A percentile compares a stretch with the other conserved stretches of the same genome.
phyloP scores from a whole-genome alignment of 2,329 filamentous ascomycete species.

The Dactylella cylindrospora region DNA sequence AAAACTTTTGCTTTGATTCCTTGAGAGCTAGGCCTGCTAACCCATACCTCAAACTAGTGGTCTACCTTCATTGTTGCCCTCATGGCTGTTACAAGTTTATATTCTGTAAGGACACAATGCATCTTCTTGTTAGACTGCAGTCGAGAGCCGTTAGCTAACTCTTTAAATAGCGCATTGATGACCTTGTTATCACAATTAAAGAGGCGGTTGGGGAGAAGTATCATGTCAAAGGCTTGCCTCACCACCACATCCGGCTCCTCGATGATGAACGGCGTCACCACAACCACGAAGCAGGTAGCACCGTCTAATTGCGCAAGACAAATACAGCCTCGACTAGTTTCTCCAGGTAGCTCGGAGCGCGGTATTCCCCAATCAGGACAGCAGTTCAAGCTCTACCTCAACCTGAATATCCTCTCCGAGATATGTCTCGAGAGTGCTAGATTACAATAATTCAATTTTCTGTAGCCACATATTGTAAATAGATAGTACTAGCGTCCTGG shows the following conservation, averaged over 20 bases:
- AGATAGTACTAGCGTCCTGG: no score
- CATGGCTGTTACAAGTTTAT: slow-evolving; percentile 32
- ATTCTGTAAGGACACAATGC: slow-evolving; percentile 18
- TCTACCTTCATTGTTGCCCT: slow-evolving; percentile 26
- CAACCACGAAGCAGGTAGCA: slow-evolving; percentile 3
- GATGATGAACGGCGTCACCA: no score
- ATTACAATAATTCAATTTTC: background rate
- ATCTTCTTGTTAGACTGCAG: background rate
- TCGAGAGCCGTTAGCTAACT: slow-evolving; percentile 1
- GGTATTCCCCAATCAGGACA: no score
- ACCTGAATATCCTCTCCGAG: no score
- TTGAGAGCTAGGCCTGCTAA: no score
- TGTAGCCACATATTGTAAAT: no score
- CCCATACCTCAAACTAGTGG: slow-evolving; percentile 14
- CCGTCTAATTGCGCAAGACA: no score
- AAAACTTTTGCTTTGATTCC: no score
- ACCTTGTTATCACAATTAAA: slow-evolving; percentile 36
- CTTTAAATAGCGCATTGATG: slow-evolving; percentile 32
- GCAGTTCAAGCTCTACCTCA: no score
- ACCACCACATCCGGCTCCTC: no score
- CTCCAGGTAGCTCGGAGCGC: no score
- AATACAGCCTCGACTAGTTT: no score
- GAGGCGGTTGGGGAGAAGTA: slow-evolving; percentile 36
- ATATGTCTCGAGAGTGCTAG: background rate
- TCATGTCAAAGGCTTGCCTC: slow-evolving; percentile 13